These are phyloP conservation scores for Suhomyces terraborum DNA, from an alignment of 1,139 yeast species.

Conservation along the genomic window DNA sequence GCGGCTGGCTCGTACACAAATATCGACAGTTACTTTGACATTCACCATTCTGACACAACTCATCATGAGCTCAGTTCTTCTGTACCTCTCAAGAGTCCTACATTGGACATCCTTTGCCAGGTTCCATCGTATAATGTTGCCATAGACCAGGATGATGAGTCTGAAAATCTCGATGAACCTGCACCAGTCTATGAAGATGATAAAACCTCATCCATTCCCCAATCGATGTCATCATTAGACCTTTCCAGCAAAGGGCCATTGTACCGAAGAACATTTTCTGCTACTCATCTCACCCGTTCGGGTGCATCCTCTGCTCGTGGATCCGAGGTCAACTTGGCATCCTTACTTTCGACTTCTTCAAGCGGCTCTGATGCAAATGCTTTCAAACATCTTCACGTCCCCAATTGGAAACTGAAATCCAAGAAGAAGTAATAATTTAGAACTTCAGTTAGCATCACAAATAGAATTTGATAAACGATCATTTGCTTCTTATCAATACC, in stretches of 20 bases:
- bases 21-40: slow-evolving; percentile 32
- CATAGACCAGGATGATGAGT: slow-evolving; percentile 33
- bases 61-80: not conserved
- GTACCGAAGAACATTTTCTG: not conserved
- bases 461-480: not conserved
- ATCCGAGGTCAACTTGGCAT: slow-evolving; percentile 4
- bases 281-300: slow-evolving; percentile 1
- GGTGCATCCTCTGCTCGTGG: slow-evolving; percentile 3
- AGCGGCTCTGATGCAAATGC: not conserved
- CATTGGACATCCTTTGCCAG: slow-evolving; percentile 29
- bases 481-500: too few species aligned
- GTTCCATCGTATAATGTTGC: slow-evolving; percentile 44
- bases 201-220: not conserved
- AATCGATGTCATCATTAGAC: slow-evolving; percentile 10
- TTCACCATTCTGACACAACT: slow-evolving; percentile 17
- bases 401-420: slow-evolving; percentile 6
- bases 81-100: slow-evolving; percentile 13
- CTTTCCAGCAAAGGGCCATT: slow-evolving; percentile 7
- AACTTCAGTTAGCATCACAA: not conserved
- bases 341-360: not conserved
- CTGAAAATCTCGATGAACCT: slow-evolving; percentile 25
- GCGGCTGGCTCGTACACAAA: slow-evolving; percentile 23
- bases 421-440: slow-evolving; percentile 5
- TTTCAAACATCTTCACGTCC: slow-evolving; percentile 5
- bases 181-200: slow-evolving; percentile 33